Evolutionary conservation across 169 alveolate species (phyloP), one percentile per base, ranked within the genome.

Genomic region (Babesia bigemina): DNA sequence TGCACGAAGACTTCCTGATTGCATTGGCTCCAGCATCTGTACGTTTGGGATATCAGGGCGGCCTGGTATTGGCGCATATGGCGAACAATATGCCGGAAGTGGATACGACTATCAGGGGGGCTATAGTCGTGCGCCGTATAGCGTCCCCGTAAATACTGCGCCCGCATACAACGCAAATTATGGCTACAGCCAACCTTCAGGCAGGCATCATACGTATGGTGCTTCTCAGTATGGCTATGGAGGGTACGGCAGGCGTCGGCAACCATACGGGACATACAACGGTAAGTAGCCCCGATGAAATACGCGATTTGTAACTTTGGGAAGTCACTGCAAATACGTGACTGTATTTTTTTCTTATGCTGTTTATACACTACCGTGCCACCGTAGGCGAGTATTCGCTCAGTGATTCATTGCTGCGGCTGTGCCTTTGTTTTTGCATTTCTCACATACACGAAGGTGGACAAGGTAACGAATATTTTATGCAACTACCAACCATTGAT

Each of bases 401-500:
- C 39, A 6, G 39, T 33, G 39, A 6, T 33, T 4, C 10, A 33
- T 33, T 33, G 39, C 6, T 6, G 10, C 39, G 39, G 39, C 39
- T 2, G 6, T 33, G 39, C 6, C 6, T 16, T 45, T 45, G 50
- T 45, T 45, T 4, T 4, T 17, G 1, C 21, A 28, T 52, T 9
- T 52, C 59, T 11, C 47, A 57, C 65, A 8, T 57, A 11, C 7
- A 36, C n/a, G 28, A 7, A 26, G 74, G 62, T 47, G 50, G 74
- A 53, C 53, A 52, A 19, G 39, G 17, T 22, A 53, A 39, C 16
- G 66, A 67, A 22, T n/a, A 39, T n/a, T 7, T 65, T 33, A 21
- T 71, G 52, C 63, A 70, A 39, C 75, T 89, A 42, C 70, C 85
- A 48, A 78, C 47, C 17, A 77, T 89, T 8, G 85, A 89, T 56